phyloP scores from a whole-genome alignment of 1,139 yeast species.

The Debaryomyces fabryi region DNA sequence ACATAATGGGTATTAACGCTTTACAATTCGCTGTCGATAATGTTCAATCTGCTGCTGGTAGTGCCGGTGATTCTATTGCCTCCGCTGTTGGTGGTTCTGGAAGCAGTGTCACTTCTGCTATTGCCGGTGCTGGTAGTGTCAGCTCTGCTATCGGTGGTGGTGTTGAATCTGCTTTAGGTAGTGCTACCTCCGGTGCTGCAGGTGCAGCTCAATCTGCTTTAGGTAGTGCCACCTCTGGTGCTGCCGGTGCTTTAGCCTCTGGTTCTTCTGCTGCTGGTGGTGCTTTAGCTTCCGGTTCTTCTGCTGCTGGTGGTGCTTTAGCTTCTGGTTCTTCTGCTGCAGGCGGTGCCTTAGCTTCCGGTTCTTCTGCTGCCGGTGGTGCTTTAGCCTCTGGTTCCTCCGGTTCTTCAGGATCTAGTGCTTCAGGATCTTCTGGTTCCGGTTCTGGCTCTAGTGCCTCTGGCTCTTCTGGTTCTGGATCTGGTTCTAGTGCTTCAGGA shows the following conservation, averaged over 20 bases:
- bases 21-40: constrained; percentile 18
- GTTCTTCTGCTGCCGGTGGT: constrained; percentile 22
- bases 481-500: constrained; percentile 17
- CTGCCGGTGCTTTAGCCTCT: constrained; percentile 19
- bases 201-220: constrained; percentile 18
- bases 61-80: constrained; percentile 15
- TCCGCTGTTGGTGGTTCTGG: constrained; percentile 11
- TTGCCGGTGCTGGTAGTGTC: constrained; percentile 10
- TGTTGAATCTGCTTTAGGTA: constrained; percentile 15
- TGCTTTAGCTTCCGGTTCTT: constrained; percentile 19
- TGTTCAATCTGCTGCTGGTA: constrained; percentile 10
- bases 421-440: constrained; percentile 20
- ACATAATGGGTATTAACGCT: constrained; percentile 24
- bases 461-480: constrained; percentile 14
- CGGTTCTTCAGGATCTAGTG: constrained; percentile 17
- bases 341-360: constrained; percentile 17
- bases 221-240: constrained; percentile 18
- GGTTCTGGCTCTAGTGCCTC: constrained; percentile 18
- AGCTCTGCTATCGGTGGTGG: constrained; percentile 18
- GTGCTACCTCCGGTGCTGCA: constrained; percentile 16
- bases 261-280: constrained; percentile 19
- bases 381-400: constrained; percentile 15
- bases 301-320: constrained; percentile 20
- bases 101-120: constrained; percentile 3
- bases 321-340: constrained; percentile 18